A percentile compares a stretch with the other conserved stretches of the same genome.
Evolutionary conservation across 148 eudicot genomes (phyloP).

Genomic region (Dianthus caryophyllus): DNA sequence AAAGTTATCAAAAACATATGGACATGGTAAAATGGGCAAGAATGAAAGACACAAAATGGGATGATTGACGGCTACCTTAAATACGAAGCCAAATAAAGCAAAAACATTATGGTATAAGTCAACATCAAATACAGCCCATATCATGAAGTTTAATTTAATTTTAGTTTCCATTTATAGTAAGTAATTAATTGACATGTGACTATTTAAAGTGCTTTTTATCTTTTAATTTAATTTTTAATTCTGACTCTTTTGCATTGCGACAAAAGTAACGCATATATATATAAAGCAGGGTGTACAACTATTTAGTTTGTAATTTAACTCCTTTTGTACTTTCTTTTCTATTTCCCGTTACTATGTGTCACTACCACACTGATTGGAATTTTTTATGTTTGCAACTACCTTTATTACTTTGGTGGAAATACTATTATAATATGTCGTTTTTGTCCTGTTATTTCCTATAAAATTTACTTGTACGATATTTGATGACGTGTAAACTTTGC

Average conservation of each 20-base stretch:
- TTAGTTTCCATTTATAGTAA: not conserved
- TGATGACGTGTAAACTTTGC: too few relatives aligned
- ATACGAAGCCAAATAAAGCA: not conserved
- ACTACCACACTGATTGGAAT: conserved; percentile 9
- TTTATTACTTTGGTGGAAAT: not conserved
- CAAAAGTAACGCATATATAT: conserved; percentile 6
- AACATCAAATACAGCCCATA: conserved; percentile 12
- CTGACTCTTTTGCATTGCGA: not conserved
- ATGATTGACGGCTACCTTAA: not conserved
- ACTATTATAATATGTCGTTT: too few relatives aligned
- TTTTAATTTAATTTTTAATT: not conserved
- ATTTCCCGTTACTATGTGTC: conserved; percentile 7
- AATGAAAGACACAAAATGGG: not conserved
- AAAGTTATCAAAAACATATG: not conserved
- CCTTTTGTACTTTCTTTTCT: conserved; percentile 12
- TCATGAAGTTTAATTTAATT: not conserved
- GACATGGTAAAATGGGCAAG: not conserved
- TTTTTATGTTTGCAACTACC: conserved; percentile 7
- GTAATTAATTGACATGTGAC: conserved; percentile 10
- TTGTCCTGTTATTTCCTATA: too few relatives aligned
- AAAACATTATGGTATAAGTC: conserved; percentile 16
- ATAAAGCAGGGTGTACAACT: conserved; percentile 4
- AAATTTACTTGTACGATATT: too few relatives aligned
- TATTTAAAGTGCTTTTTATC: not conserved
- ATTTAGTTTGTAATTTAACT: conserved; percentile 1